Conservation (phyloP, 2,329 filamentous ascomycete species). For the Alternaria gaisen region DNA sequence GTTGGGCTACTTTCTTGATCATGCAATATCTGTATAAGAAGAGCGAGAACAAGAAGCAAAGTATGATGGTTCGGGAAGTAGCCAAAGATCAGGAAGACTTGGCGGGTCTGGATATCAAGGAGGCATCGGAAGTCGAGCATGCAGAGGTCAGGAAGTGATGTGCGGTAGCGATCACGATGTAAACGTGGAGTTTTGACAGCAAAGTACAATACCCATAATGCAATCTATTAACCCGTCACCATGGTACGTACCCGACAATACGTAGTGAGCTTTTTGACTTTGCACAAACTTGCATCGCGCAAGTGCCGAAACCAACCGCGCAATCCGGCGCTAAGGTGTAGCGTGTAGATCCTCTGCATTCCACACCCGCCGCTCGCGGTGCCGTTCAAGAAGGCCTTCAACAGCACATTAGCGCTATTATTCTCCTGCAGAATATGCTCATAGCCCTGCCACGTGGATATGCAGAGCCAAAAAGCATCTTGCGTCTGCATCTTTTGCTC, state of each 20-base stretch:
- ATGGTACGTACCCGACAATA: not conserved
- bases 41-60: slow-evolving; percentile 38
- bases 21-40: slow-evolving; percentile 50
- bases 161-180: not conserved
- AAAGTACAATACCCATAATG: not conserved
- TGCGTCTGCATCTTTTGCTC: too few relatives aligned
- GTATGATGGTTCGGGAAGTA: slow-evolving; percentile 16
- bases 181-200: too few relatives aligned
- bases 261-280: not conserved
- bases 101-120: slow-evolving; percentile 30
- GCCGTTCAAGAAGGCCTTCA: too few relatives aligned
- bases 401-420: too few relatives aligned
- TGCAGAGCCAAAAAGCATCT: too few relatives aligned
- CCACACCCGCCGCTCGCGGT: too few relatives aligned
- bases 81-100: slow-evolving; percentile 41
- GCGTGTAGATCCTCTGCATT: too few relatives aligned
- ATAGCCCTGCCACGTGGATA: too few relatives aligned
- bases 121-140: slow-evolving; percentile 32
- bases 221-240: rapidly evolving
- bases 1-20: slow-evolving; percentile 55
- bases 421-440: too few relatives aligned
- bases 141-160: slow-evolving; percentile 27
- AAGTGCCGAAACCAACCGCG: not conserved
- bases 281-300: not conserved
- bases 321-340: too few relatives aligned